These are phyloP conservation scores for Potentilla sterilis DNA, from an alignment of 306 rosid species.

Conservation along the genomic window DNA sequence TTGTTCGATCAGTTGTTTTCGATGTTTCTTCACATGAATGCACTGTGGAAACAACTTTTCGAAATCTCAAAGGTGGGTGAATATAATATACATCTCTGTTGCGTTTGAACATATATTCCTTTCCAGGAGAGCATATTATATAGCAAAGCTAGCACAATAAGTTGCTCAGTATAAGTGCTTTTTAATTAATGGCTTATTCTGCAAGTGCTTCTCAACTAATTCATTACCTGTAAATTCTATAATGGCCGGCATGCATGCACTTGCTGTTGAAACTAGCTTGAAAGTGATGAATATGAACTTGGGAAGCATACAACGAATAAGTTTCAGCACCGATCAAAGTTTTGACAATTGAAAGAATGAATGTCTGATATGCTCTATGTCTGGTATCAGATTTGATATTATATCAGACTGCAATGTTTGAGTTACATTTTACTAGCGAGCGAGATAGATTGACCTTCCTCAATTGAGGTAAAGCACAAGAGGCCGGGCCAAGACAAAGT, in stretches of 20 bases:
- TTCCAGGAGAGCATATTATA: conserved; percentile 9
- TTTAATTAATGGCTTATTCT: neutral
- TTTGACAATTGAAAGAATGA: neutral
- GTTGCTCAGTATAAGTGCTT: neutral
- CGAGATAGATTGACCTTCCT: neutral
- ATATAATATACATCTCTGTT: conserved; percentile 10
- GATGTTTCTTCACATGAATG: conserved; percentile 14
- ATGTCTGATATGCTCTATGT: conserved; percentile 1
- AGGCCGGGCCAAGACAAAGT: neutral
- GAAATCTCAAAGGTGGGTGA: conserved; percentile 4
- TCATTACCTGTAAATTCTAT: neutral
- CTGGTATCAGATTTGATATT: neutral
- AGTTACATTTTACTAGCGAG: neutral
- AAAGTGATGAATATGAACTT: neutral
- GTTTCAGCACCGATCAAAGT: neutral
- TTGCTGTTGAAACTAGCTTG: neutral
- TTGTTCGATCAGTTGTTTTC: conserved; percentile 15
- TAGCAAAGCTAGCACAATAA: neutral
- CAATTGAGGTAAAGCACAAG: neutral
- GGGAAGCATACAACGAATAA: neutral
- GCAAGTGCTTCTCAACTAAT: neutral
- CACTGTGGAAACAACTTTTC: conserved; percentile 6
- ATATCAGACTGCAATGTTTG: neutral
- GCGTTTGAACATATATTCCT: conserved; percentile 15
- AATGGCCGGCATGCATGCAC: neutral